Evolutionary conservation across 495 filamentous ascomycete species (phyloP).

Genomic region (Parathielavia hyrcaniae): DNA sequence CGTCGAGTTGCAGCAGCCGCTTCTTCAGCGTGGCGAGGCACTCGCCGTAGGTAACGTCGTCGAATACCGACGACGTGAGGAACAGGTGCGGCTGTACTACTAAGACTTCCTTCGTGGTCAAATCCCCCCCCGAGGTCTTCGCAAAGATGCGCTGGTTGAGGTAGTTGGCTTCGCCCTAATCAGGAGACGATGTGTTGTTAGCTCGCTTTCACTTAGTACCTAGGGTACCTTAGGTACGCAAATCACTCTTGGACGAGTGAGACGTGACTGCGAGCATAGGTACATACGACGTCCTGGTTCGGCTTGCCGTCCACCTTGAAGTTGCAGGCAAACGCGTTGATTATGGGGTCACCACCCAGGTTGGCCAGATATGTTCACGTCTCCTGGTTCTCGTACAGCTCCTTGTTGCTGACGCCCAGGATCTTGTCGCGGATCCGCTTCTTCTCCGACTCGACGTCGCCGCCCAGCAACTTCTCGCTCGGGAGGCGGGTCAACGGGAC

Average conservation of each 20-base stretch:
- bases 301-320: constrained; percentile 12
- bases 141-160: constrained; percentile 42
- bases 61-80: constrained; percentile 42
- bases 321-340: constrained; percentile 46
- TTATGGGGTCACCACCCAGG: constrained; percentile 43
- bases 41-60: constrained; percentile 36
- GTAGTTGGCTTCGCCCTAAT: constrained; percentile 48
- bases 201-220: constrained; percentile 39
- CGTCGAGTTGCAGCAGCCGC: constrained; percentile 17
- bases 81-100: constrained; percentile 38
- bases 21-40: constrained; percentile 24
- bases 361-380: constrained; percentile 35
- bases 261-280: too few species aligned
- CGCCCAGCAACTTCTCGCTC: constrained; percentile 29
- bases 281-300: neutral
- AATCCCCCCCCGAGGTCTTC: constrained; percentile 33
- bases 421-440: constrained; percentile 38
- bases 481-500: constrained; percentile 43
- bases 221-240: constrained; percentile 32
- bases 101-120: too few species aligned
- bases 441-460: constrained; percentile 33
- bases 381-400: neutral
- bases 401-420: constrained; percentile 12
- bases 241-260: too few species aligned
- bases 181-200: too few species aligned